These are phyloP conservation scores for Mariannaea sp. DNA, from an alignment of 2,329 filamentous ascomycete species.

Conservation along the genomic window DNA sequence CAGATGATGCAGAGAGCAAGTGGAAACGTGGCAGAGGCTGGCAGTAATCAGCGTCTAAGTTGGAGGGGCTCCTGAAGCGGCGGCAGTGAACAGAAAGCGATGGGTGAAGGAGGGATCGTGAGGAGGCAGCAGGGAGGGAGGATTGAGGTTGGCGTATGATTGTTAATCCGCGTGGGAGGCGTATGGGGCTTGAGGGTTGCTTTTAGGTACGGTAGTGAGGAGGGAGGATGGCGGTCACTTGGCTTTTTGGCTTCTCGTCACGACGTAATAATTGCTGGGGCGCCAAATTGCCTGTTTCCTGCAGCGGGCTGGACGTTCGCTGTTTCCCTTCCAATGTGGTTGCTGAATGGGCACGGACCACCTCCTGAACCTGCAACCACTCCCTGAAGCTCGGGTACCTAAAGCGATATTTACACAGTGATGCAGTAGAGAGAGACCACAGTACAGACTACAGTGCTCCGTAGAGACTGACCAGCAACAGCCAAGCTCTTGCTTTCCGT, in stretches of 20 bases:
- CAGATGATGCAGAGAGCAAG: slow-evolving; percentile 21
- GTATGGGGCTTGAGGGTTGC: not conserved
- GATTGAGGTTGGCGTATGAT: not conserved
- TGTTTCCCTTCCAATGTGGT: slow-evolving; percentile 4
- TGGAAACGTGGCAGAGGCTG: slow-evolving; percentile 35
- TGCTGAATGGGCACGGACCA: slow-evolving; percentile 22
- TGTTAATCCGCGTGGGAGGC: slow-evolving; percentile 13
- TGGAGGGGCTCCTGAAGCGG: not conserved
- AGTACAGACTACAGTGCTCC: too few species aligned
- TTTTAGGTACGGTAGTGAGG: slow-evolving; percentile 4
- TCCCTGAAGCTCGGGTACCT: not conserved
- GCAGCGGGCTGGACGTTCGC: slow-evolving; percentile 9
- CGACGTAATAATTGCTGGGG: slow-evolving; percentile 32
- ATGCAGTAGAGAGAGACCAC: too few species aligned
- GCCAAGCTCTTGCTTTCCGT: too few species aligned
- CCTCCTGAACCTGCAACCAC: not conserved
- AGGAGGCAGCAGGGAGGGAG: not conserved
- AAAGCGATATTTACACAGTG: not conserved
- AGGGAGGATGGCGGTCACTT: slow-evolving; percentile 12
- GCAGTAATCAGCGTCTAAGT: slow-evolving; percentile 2
- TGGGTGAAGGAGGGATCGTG: not conserved
- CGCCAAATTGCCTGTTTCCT: slow-evolving; percentile 29
- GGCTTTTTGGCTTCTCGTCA: slow-evolving; percentile 14
- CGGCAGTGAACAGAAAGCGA: not conserved
- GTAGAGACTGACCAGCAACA: too few species aligned